Evolutionary conservation across 2,329 filamentous ascomycete species (phyloP), one percentile per base, ranked within the genome.

Genomic region (Fusarium ramigenum): DNA sequence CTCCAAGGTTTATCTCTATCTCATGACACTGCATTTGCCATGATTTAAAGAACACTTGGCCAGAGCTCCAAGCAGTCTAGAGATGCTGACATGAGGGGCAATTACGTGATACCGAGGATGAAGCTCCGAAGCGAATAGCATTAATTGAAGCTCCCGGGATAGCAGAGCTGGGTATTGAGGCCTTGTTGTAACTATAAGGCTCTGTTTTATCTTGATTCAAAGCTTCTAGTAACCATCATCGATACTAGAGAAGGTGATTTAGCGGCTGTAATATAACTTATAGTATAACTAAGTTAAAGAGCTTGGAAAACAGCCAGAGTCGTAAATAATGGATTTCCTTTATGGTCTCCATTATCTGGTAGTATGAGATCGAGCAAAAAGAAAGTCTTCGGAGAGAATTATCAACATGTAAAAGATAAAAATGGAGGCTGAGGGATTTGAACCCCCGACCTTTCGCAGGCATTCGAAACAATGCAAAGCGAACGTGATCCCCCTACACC

Each of bases 341-440:
- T 9, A 5, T 18, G 7, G 9, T 39, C 34, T 5, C 4, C 19
- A 40, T 28, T 54, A 28, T 40, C 10, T 3, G 11, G 5, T 28
- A 8, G 25, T n/a, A 30, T n/a, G 6, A n/a, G 16, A 28, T 14
- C 5, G n/a, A 42, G 19, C 7, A 28, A 42, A 42, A n/a, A 6
- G 10, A 30, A 30, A 14, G 25, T 12, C 16, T 12, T 9, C 19
- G 4, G 9, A 8, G 12, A 7, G 23, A 4, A 9, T 9, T 21
- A 30, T n/a, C 28, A 19, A 12, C 18, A 9, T 14, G 4, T 5
- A 11, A 28, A 43, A 34, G 28, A 11, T 28, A 70, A 70, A 66
- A 59, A 62, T 78, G 77, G 77, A 78, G 76, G 75, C 72, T 74
- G 65, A 73, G 77, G 77, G 77, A 79, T 73, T 79, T 79, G 77